Conservation (phyloP, 768 basidiomycete species). For the Lactarius akahatsu region DNA sequence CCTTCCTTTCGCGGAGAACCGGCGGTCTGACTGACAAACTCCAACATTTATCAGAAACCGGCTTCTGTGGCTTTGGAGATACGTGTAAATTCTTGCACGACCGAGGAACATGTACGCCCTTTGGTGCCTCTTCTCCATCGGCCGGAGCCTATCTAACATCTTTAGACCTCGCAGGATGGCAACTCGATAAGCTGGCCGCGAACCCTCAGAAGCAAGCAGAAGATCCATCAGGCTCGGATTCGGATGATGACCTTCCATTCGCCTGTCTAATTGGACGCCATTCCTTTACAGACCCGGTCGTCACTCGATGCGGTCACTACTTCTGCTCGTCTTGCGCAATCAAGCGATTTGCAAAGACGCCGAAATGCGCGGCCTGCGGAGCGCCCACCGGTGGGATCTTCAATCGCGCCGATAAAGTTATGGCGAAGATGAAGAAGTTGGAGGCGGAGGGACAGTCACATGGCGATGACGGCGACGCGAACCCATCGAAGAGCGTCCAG, state of each 20-base stretch:
- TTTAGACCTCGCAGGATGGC: conserved; percentile 95
- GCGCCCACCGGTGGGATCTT: conserved; percentile 94
- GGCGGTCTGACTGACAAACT: conserved; percentile 11
- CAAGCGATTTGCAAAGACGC: conserved; percentile 90
- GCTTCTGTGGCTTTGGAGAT: conserved; percentile 98
- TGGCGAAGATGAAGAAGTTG: conserved; percentile 81
- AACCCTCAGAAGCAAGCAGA: conserved; percentile 59
- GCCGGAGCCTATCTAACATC: conserved; percentile 6
- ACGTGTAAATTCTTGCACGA: conserved; percentile 99
- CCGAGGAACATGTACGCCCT: conserved; percentile 82
- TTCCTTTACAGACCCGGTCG: conserved; percentile 91
- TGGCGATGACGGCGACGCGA: conserved; percentile 48
- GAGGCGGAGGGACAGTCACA: conserved; percentile 46
- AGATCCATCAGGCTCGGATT: conserved; percentile 63
- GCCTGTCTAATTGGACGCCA: conserved; percentile 98
- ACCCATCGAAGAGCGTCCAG: conserved; percentile 31
- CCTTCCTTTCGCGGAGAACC: conserved; percentile 1
- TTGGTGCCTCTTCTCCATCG: conserved; percentile 24
- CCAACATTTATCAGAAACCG: conserved; percentile 70
- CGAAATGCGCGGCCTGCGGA: conserved; percentile 94
- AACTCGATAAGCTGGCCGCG: conserved; percentile 90
- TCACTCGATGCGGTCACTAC: conserved; percentile 95
- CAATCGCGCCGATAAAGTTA: conserved; percentile 90
- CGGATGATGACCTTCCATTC: conserved; percentile 87
- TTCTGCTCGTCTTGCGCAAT: conserved; percentile 96